Evolutionary conservation across 106 monocot genomes (phyloP), one percentile per base, ranked within the genome.

Genomic region (Ottelia alismoides): DNA sequence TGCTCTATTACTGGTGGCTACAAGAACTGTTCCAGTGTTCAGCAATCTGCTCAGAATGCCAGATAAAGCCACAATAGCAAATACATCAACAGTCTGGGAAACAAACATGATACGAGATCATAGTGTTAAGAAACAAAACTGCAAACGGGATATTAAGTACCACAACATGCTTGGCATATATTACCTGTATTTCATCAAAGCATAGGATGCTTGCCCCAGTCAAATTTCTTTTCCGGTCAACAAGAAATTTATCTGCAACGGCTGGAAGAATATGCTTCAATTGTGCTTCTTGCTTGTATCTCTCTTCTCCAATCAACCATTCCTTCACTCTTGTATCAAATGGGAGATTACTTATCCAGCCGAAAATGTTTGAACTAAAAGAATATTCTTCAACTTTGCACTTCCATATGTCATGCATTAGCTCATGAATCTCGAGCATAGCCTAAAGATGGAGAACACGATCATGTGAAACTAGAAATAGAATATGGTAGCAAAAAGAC

Each of bases 181-280:
- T 7, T 75, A 93, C 93, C 88, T 94, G 93, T 68, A 94, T 94
- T 58, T 94, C 93, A 63, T 94, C 93, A 78, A 94, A 88, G 60
- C 88, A 94, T 61, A 94, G 84, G 71, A 94, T 65, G 54, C 84
- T 94, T 63, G 88, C 88, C 20, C 93, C 93, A 30, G 26, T 65
- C 31, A 73, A 64, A 52, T 78, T 56, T 52, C 62, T 52, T 65
- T 74, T 63, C 69, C 71, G 68, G 55, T 84, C 93, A 78, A 84
- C 43, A 65, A 94, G 81, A 78, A 94, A 94, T 63, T 81, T 88
- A 65, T 94, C 84, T 20, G 84, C 88, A 31, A 94, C 93, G 57
- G 77, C 84, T 56, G 78, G 72, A 64, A 94, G 88, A 40, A 94
- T 94, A 58, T 88, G 93, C 35, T 84, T 88, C 60, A 56, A 66